Base-by-base conservation (phyloP, 2,329 filamentous ascomycete genomes). In the Ceratocystis alfenasii region DNA sequence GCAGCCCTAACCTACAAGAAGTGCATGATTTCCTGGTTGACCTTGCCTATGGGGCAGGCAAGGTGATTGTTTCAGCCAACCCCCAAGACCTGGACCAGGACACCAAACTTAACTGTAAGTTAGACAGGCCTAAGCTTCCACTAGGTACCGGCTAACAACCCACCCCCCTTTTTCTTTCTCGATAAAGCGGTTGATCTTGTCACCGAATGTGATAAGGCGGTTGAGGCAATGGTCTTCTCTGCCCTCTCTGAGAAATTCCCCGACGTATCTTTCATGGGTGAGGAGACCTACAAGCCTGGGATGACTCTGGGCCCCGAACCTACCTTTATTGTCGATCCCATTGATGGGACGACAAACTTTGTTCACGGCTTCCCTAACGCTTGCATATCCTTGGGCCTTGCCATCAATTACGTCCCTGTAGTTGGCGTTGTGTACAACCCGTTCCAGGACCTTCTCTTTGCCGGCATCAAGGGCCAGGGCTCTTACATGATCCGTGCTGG, bases 291-390 rank as follows among this genome's bases (percentile, higher is more conserved):
- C 77, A 79, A 84, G 69, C 82, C 87, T 1, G 87, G 87, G 70
- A 78, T 79, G 68, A 77, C 75, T 55, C 78, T 93, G 60, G 87
- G 84, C 0, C 74, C 79, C 36, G 80, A 80, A 17, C 88, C 89
- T 1, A 93, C 89, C 55, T 92, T 92, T 76, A 82, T 92, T 72
- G 86, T 89, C 70, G 89, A 93, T 73, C 89, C 89, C 57, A 91
- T 93, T 70, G 89, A 93, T 76, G 89, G 87, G 72, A 91, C 84
- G 5, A 90, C 87, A 63, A 92, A 92, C 79, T 91, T 93, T 72
- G 82, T 92, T 60, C 89, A 92, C 75, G 82, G 81, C 22, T 87
- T 89, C 75, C 87, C 87, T 3, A 81, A 84, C 71, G 87, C 89
- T 68, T 89, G 85, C 76, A 86, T 92, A 76, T 90, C 87, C 10